Conservation (phyloP, 176 grass and related monocot species). For the Rhynchospora breviuscula region DNA sequence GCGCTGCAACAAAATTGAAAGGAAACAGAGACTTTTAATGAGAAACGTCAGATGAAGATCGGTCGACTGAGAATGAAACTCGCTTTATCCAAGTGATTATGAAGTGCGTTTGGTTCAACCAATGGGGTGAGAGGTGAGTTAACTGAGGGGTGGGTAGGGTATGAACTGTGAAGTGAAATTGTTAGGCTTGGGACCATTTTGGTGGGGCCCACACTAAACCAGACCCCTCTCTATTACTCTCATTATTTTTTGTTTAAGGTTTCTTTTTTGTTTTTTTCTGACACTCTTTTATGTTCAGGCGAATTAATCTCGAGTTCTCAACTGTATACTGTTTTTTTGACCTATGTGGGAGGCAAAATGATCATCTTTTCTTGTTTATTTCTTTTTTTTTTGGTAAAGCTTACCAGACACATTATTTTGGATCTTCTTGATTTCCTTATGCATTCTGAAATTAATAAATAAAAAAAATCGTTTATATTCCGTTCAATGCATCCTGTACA, state of each 20-base stretch:
- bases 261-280: slow-evolving; percentile 6
- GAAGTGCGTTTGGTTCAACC: neutral
- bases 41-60: neutral
- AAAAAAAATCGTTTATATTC: neutral
- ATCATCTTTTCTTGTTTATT: neutral
- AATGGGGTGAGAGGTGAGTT: neutral
- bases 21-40: neutral
- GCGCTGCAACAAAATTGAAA: neutral
- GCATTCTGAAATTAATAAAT: neutral
- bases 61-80: neutral
- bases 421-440: neutral
- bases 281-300: neutral
- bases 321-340: neutral
- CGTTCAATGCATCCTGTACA: neutral
- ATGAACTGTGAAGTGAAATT: neutral
- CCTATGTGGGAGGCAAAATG: neutral
- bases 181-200: neutral
- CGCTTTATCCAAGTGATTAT: neutral
- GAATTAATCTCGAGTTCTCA: slow-evolving; percentile 16
- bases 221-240: neutral
- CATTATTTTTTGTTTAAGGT: slow-evolving; percentile 9
- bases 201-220: neutral
- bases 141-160: neutral
- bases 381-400: neutral
- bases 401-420: neutral